A percentile compares a stretch with the other conserved stretches of the same genome.
Evolutionary conservation across 345 rosid genomes (phyloP).

Genomic region (Erucastrum elatum): DNA sequence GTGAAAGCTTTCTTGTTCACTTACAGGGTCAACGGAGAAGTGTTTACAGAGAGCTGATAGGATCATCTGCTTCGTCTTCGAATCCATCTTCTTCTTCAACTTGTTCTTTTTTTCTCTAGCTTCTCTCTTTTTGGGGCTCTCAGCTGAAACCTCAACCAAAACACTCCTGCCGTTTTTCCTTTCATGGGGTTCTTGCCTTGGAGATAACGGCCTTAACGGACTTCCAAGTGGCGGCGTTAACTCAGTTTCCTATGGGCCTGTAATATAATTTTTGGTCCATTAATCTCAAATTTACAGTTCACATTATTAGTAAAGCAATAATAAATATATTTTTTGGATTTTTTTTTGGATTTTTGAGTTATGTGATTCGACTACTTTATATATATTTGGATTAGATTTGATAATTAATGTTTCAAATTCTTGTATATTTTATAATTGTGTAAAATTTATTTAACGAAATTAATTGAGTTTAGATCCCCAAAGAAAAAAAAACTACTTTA

Average conservation of each 20-base stretch:
- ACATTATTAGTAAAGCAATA: too few relatives aligned
- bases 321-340: too few relatives aligned
- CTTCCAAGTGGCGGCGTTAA: slow-evolving; percentile 34
- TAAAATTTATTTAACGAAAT: too few relatives aligned
- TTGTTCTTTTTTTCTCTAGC: too few relatives aligned
- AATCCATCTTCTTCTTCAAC: slow-evolving; percentile 12
- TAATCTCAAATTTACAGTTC: not conserved
- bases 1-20: slow-evolving; percentile 15
- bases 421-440: too few relatives aligned
- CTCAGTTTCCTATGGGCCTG: not conserved
- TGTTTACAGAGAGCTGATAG: slow-evolving; percentile 59
- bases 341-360: too few relatives aligned
- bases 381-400: too few relatives aligned
- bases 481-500: not conserved
- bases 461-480: not conserved
- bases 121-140: not conserved
- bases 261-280: not conserved
- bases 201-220: slow-evolving; percentile 27
- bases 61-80: slow-evolving; percentile 47
- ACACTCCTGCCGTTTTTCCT: slow-evolving; percentile 11
- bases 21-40: slow-evolving; percentile 58
- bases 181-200: slow-evolving; percentile 34
- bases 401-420: too few relatives aligned
- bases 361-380: too few relatives aligned
- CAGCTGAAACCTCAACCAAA: not conserved